These are phyloP conservation scores for Tricholomella constricta DNA, from an alignment of 768 basidiomycete species.

Conservation along the genomic window DNA sequence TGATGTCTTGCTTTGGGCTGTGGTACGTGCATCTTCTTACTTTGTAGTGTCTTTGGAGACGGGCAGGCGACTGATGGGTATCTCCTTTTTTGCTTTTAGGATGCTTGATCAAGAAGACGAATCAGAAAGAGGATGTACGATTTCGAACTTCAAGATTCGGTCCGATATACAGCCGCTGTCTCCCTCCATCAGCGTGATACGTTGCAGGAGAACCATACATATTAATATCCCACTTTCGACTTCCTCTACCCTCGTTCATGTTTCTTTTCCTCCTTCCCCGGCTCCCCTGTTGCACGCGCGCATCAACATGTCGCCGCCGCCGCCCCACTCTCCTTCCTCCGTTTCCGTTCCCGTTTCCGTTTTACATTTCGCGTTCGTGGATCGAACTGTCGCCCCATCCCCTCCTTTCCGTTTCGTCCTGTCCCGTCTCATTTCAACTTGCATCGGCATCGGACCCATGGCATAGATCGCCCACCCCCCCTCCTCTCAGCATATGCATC, in stretches of 20 bases:
- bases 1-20: not conserved
- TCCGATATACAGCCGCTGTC: no score
- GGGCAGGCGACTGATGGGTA: no score
- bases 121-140: no score
- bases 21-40: no score
- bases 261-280: not conserved
- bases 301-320: not conserved
- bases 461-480: not conserved
- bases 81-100: no score
- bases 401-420: not conserved
- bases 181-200: no score
- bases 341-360: not conserved
- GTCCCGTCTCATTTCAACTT: not conserved
- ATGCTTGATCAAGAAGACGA: no score
- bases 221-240: conserved; percentile 25
- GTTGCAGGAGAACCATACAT: no score
- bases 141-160: no score
- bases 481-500: not conserved
- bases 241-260: not conserved
- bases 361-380: conserved; percentile 3
- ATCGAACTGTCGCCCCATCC: not conserved
- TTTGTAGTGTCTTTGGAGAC: no score
- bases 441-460: not conserved
- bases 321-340: not conserved
- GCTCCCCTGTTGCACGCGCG: not conserved